Conservation (phyloP, 805 yeast species). For the Candida qinlingensis region DNA sequence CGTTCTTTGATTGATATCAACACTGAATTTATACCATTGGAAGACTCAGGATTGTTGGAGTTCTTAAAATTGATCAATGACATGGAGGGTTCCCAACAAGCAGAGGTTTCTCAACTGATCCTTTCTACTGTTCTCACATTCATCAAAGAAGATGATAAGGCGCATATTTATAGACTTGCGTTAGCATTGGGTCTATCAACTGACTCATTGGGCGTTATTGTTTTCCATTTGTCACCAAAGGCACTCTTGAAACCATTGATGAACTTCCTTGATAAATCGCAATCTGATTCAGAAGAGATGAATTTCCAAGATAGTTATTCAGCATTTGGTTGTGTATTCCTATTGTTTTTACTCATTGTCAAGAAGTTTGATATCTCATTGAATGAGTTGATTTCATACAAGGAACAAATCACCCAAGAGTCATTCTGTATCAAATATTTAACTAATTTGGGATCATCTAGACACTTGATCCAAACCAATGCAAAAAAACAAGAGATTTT, state of each 20-base stretch:
- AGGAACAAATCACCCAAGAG: slow-evolving; percentile 10
- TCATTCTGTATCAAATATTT: slow-evolving; percentile 30
- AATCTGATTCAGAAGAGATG: slow-evolving; percentile 37
- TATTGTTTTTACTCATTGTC: slow-evolving; percentile 38
- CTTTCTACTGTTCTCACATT: slow-evolving; percentile 30
- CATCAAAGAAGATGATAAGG: slow-evolving; percentile 34
- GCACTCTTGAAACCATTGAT: slow-evolving; percentile 40
- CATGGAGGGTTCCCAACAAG: slow-evolving; percentile 42
- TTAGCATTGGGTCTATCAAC: slow-evolving; percentile 43
- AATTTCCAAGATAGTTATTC: slow-evolving; percentile 63
- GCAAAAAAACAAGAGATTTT: slow-evolving; percentile 30
- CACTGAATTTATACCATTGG: slow-evolving; percentile 43
- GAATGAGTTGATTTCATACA: slow-evolving; percentile 22
- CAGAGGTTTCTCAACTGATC: slow-evolving; percentile 37
- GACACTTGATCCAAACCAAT: slow-evolving; percentile 23
- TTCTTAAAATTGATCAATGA: slow-evolving; percentile 42
- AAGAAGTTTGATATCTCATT: slow-evolving; percentile 34
- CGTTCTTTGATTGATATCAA: slow-evolving; percentile 32
- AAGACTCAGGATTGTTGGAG: slow-evolving; percentile 49
- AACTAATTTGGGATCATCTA: slow-evolving; percentile 24
- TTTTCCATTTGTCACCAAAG: slow-evolving; percentile 41
- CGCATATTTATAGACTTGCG: slow-evolving; percentile 45
- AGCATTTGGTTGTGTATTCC: slow-evolving; percentile 57
- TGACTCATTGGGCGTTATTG: slow-evolving; percentile 36
- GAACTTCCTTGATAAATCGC: slow-evolving; percentile 46